A percentile compares a stretch with the other conserved stretches of the same genome.
Evolutionary conservation across 2,329 filamentous ascomycete genomes (phyloP).

Genomic region (Colletotrichum spaethianum): DNA sequence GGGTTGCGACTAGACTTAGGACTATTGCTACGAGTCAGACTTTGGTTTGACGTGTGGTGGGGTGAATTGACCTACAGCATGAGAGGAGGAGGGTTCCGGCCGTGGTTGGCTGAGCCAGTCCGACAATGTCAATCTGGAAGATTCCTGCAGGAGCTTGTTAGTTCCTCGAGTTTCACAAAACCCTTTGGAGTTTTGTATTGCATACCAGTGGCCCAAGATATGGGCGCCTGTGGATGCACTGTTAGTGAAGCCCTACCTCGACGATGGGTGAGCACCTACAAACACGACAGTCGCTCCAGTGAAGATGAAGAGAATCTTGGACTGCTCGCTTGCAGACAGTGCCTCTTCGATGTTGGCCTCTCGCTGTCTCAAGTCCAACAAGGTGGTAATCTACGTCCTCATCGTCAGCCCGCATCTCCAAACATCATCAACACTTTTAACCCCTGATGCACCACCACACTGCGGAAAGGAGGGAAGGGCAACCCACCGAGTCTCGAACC

Average conservation of each 20-base stretch:
- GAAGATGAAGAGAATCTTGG: constrained; percentile 44
- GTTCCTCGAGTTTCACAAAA: background rate
- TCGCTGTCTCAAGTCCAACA: constrained; percentile 41
- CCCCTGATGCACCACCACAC: too few species aligned
- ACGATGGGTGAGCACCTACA: background rate
- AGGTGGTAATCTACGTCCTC: constrained; percentile 32
- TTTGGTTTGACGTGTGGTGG: fast-evolving
- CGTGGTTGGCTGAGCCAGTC: constrained; percentile 11
- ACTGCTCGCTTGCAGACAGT: constrained; percentile 42
- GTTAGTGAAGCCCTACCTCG: background rate
- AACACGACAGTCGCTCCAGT: constrained; percentile 39
- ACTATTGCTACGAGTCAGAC: constrained; percentile 17
- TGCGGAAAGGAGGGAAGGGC: background rate
- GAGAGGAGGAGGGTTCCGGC: constrained; percentile 24
- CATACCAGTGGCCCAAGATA: constrained; percentile 37
- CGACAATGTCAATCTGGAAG: constrained; percentile 36
- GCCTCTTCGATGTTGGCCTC: constrained; percentile 43
- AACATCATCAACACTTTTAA: background rate
- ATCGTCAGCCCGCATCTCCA: background rate
- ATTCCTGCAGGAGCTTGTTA: constrained; percentile 8
- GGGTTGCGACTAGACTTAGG: constrained; percentile 36
- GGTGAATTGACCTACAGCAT: constrained; percentile 21
- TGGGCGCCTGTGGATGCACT: constrained; percentile 2
- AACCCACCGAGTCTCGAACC: constrained; percentile 39
- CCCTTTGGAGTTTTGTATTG: fast-evolving